A percentile compares a stretch with the other conserved stretches of the same genome.
Conservation (phyloP, 495 filamentous ascomycete genomes). For the Xeromyces bisporus region DNA sequence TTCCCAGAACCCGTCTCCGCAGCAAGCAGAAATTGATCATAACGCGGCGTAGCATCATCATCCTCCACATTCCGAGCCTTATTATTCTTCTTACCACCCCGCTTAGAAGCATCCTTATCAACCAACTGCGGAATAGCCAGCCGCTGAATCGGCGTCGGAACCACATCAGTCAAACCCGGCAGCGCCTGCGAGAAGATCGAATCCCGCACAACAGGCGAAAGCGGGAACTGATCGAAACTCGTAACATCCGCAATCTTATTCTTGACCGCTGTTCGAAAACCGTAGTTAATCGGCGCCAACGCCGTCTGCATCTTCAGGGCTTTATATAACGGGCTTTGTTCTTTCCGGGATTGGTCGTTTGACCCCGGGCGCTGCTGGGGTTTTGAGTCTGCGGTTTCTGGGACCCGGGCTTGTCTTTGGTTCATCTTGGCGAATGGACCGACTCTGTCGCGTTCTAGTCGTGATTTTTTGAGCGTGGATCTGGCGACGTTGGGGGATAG, state of each 20-base stretch:
- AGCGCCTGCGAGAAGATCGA: conserved; percentile 56
- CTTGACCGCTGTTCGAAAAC: conserved; percentile 51
- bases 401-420: conserved; percentile 46
- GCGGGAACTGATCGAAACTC: conserved; percentile 61
- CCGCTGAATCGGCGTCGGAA: conserved; percentile 74
- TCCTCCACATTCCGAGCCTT: conserved; percentile 10
- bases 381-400: conserved; percentile 17
- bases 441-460: conserved; percentile 17
- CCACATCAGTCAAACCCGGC: conserved; percentile 48
- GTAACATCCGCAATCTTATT: conserved; percentile 47
- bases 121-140: conserved; percentile 71
- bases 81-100: conserved; percentile 9
- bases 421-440: conserved; percentile 74
- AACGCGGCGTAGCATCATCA: conserved; percentile 22
- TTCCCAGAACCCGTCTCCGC: conserved; percentile 97
- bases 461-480: conserved; percentile 26
- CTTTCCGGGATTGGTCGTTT: conserved; percentile 16
- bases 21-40: conserved; percentile 68
- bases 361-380: conserved; percentile 22
- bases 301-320: conserved; percentile 90
- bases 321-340: conserved; percentile 43
- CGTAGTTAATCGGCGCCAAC: conserved; percentile 56
- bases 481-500: conserved; percentile 58
- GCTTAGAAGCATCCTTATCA: conserved; percentile 14
- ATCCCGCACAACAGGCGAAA: conserved; percentile 56